Base-by-base conservation (phyloP, 1,284 basidiomycete genomes). In the Microbotryum saponariae region DNA sequence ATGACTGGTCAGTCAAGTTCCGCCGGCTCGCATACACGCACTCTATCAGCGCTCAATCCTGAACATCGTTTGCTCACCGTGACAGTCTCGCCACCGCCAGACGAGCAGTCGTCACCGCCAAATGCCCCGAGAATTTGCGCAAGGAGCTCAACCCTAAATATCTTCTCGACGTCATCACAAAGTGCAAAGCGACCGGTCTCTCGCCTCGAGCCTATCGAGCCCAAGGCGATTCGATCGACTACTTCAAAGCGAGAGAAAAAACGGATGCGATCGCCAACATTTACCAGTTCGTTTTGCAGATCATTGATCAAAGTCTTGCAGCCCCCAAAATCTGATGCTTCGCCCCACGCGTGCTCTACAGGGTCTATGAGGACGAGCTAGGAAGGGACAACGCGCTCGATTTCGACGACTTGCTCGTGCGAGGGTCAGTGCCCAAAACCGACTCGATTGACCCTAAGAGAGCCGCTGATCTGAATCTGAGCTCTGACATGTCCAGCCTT, bases 341-440 rank as follows among this genome's bases (percentile, higher is more conserved):
- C 18, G 12, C 16, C 37, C 37, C 37, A 18, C 37, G 14, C 37
- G 37, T 81, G 59, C 76, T 89, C 12, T 90, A 87, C 74, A 77
- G 79, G 25, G 80, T 84, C 33, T 96, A 94, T 73, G 83, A 91
- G 70, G 77, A 77, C 18, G 77, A 78, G 2, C 78, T 93, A 37
- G 77, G 79, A 48, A 77, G 79, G 25, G 82, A 79, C 62, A 89
- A 89, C 64, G 83, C 87, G 33, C 78, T 94, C 16, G 91, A 96
- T 75, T 96, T 94, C 71, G 91, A 96, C 72, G 91, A 94, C 73
- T 78, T 94, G 25, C 79, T 96, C 0, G 73, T 91, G 1, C 87
- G 82, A 70, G 89, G 75, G 47, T 73, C 61, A 45, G 59, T 51
- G 8, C 23, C 9, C 44, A n/a, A 25, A 10, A 33, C 23, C 44